phyloP scores from a whole-genome alignment of 495 filamentous ascomycete species.

The Cudoniella acicularis region DNA sequence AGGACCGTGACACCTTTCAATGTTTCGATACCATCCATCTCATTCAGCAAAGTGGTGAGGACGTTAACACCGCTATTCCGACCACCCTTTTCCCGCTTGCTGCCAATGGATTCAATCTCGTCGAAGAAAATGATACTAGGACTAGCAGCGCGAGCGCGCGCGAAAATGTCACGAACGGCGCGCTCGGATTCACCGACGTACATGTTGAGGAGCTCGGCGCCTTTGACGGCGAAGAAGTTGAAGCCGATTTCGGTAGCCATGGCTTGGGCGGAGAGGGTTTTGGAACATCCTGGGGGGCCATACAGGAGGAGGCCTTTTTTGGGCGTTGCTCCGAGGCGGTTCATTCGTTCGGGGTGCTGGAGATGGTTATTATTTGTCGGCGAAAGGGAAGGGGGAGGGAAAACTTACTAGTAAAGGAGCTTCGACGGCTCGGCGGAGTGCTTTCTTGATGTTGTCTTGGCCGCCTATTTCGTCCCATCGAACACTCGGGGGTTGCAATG shows the following conservation, averaged over 20 bases:
- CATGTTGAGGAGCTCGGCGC: constrained; percentile 94
- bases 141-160: constrained; percentile 77
- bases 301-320: constrained; percentile 87
- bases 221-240: constrained; percentile 95
- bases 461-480: constrained; percentile 90
- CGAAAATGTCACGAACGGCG: constrained; percentile 81
- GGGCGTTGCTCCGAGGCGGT: constrained; percentile 57
- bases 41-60: constrained; percentile 85
- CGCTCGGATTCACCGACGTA: constrained; percentile 97
- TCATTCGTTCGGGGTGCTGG: constrained; percentile 57
- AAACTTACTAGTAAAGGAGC: constrained; percentile 59
- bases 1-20: constrained; percentile 81
- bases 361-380: not conserved
- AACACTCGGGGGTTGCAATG: constrained; percentile 82
- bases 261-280: constrained; percentile 90
- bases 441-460: constrained; percentile 72
- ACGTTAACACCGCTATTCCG: constrained; percentile 67
- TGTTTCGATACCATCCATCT: constrained; percentile 93
- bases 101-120: constrained; percentile 93
- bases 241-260: constrained; percentile 87
- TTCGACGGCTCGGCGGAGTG: constrained; percentile 58
- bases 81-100: constrained; percentile 51
- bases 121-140: constrained; percentile 98
- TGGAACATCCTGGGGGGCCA: constrained; percentile 93
- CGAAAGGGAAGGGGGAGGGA: not conserved